These are phyloP conservation scores for Leucocoprinus leucothites DNA, from an alignment of 768 basidiomycete species.

Conservation along the genomic window DNA sequence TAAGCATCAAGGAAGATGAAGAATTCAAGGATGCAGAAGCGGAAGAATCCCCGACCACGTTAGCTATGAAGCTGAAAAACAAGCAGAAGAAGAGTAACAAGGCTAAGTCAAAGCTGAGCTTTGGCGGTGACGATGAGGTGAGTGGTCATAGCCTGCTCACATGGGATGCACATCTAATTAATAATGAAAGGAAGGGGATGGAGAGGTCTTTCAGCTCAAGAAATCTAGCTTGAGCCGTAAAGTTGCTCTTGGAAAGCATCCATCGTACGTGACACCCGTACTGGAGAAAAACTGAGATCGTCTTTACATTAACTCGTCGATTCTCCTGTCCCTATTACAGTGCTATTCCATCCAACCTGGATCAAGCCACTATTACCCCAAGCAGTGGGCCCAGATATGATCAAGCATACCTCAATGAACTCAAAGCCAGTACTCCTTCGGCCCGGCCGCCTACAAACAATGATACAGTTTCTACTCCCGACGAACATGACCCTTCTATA, in stretches of 20 bases:
- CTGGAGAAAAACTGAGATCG: conserved; percentile 9
- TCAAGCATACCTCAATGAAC: conserved; percentile 66
- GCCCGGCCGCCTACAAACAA: conserved; percentile 39
- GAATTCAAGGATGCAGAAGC: conserved; percentile 23
- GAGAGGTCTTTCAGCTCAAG: conserved; percentile 73
- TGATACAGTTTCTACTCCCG: conserved; percentile 50
- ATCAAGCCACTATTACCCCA: conserved; percentile 53
- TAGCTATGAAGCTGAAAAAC: conserved; percentile 68
- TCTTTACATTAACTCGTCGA: neutral
- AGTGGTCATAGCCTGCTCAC: conserved; percentile 17
- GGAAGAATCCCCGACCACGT: conserved; percentile 54
- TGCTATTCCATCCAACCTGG: conserved; percentile 45
- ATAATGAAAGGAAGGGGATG: conserved; percentile 46
- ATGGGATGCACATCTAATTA: conserved; percentile 25
- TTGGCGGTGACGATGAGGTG: conserved; percentile 71
- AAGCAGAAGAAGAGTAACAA: conserved; percentile 66
- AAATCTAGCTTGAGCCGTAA: conserved; percentile 76
- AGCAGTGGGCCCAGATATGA: conserved; percentile 64
- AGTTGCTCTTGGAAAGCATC: conserved; percentile 51
- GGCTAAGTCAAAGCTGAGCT: conserved; percentile 70
- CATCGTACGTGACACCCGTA: conserved; percentile 38
- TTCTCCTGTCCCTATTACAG: conserved; percentile 21
- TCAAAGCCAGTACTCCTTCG: conserved; percentile 74
- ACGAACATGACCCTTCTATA: conserved; percentile 31
- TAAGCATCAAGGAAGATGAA: conserved; percentile 8